Base-by-base conservation (phyloP, 108 stramenopile species). In the Cyclotella choctawhatcheeana region DNA sequence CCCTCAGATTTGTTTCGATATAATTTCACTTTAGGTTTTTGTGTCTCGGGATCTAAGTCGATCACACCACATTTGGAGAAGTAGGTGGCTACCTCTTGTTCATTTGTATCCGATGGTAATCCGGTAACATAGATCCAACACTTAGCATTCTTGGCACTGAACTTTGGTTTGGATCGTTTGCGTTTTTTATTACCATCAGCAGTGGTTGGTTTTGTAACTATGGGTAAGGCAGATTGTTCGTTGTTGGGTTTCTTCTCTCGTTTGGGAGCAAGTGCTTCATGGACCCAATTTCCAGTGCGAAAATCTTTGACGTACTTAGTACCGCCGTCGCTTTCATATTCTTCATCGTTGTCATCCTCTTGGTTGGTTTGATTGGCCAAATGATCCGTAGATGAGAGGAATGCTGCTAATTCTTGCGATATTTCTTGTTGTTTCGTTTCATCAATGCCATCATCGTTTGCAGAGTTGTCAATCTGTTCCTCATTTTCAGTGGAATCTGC, bases 51-150 rank as follows among this genome's bases (percentile, higher is more conserved):
- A 79, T 96, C 94, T 48, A 97, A 81, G 64, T 96, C 96, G 26
- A 98, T 54, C 44, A 98, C 77, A 0, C 98, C 98, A 16, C 76
- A 94, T 73, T 93, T 96, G 54, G 78, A 74, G 84, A 97, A 97
- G 40, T 91, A 88, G 24, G 66, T 45, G 0, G 65, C 65, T 5
- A 98, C 40, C 67, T 98, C 97, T 21, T 95, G 84, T 44, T 64
- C 80, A 5, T 89, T 89, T 5, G 88, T 82, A 62, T 93, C 93
- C 0, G 47, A n/a, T 22, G 98, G 98, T n/a, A 98, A 79, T 10
- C 96, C 96, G 25, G 86, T 84, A 8, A 93, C 81, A 66, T 95
- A 95, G 16, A 97, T 82, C 94, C 95, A 95, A 69, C 85, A 77
- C 26, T 76, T 80, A 4, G 95, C 90, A 75, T 92, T 90, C 26